phyloP scores from a whole-genome alignment of 768 basidiomycete genomes.

The Pholiota microspora region DNA sequence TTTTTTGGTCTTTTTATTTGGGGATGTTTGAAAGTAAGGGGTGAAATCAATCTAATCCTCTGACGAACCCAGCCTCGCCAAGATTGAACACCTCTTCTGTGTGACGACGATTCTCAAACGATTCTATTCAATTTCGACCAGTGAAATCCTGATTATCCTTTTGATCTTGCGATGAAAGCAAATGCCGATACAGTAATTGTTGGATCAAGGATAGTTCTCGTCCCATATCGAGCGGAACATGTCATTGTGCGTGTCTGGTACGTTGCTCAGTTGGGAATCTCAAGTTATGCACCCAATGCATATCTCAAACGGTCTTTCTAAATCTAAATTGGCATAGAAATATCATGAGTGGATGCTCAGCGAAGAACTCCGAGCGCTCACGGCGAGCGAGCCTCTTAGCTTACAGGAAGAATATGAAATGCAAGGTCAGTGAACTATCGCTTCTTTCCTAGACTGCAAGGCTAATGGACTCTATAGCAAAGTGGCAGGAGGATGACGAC shows the following conservation, averaged over 20 bases:
- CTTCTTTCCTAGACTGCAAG: not conserved
- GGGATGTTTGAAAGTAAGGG: too few species aligned
- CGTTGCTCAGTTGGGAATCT: not conserved
- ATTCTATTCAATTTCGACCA: too few species aligned
- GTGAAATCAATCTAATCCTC: too few species aligned
- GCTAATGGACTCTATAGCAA: slow-evolving; percentile 41
- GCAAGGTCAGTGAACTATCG: slow-evolving; percentile 56
- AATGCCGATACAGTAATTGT: slow-evolving; percentile 67
- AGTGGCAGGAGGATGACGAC: slow-evolving; percentile 86
- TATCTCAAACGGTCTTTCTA: not conserved
- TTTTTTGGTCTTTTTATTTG: too few species aligned
- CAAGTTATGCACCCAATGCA: not conserved
- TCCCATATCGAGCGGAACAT: slow-evolving; percentile 72
- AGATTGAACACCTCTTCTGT: too few species aligned
- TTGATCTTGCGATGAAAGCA: slow-evolving; percentile 48
- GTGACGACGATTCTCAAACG: too few species aligned
- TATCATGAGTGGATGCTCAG: slow-evolving; percentile 91
- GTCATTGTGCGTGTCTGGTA: slow-evolving; percentile 34
- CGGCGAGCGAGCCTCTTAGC: slow-evolving; percentile 81
- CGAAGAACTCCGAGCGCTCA: slow-evolving; percentile 67
- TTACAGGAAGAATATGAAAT: slow-evolving; percentile 84
- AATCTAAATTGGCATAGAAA: slow-evolving; percentile 40
- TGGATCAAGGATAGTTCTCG: slow-evolving; percentile 67
- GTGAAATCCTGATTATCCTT: not conserved
- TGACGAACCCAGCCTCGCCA: too few species aligned